A percentile compares a stretch with the other conserved stretches of the same genome.
phyloP scores from a whole-genome alignment of 1,284 basidiomycete species.

The Ceratobasidium sp. region DNA sequence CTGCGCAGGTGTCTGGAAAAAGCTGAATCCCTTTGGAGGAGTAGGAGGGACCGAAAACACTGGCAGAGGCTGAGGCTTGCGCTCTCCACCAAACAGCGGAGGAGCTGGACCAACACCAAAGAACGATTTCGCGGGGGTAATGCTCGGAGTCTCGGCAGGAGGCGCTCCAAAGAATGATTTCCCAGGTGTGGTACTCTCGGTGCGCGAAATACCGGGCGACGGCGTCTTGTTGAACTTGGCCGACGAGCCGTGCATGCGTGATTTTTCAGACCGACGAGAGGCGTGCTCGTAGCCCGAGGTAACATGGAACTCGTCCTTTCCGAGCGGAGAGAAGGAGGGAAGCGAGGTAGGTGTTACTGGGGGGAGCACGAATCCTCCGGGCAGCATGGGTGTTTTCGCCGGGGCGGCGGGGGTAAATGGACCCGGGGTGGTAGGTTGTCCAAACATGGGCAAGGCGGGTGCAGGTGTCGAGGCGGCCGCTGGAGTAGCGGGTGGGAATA shows the following conservation, averaged over 20 bases:
- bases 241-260: conserved; percentile 27
- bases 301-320: conserved; percentile 29
- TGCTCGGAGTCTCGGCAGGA: not conserved
- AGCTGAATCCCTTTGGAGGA: conserved; percentile 6
- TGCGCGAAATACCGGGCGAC: conserved; percentile 21
- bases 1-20: conserved; percentile 31
- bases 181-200: not conserved
- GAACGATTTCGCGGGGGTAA: conserved; percentile 24
- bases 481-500: not conserved
- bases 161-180: not conserved
- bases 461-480: not conserved
- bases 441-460: not conserved
- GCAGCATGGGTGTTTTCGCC: not conserved
- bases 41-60: not conserved
- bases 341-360: not conserved
- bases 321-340: conserved; percentile 8
- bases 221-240: conserved; percentile 29
- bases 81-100: not conserved
- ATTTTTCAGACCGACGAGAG: conserved; percentile 10
- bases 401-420: not conserved
- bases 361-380: not conserved
- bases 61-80: not conserved
- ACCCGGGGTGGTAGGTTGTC: not conserved
- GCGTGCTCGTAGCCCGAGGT: conserved; percentile 25
- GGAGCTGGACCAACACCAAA: not conserved